Conservation (phyloP, 352 stramenopile genomes). For the Pythium periplocum region DNA sequence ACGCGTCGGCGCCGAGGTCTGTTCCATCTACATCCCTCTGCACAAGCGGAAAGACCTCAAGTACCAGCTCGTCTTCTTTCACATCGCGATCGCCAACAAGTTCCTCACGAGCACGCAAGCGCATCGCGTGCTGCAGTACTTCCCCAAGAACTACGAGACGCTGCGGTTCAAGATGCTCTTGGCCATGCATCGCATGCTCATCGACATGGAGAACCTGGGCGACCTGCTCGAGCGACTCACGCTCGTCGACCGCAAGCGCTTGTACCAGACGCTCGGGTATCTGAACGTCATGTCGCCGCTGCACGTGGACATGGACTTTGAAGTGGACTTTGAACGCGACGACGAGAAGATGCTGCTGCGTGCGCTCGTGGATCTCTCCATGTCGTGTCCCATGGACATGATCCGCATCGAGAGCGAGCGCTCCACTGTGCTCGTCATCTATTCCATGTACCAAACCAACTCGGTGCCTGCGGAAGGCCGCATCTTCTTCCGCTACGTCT, state of each 20-base stretch:
- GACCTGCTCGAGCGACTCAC: conserved; percentile 53
- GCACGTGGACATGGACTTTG: conserved; percentile 61
- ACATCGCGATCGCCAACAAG: conserved; percentile 45
- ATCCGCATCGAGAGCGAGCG: conserved; percentile 65
- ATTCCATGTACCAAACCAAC: conserved; percentile 78
- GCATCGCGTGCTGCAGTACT: conserved; percentile 62
- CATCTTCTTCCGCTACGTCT: conserved; percentile 65
- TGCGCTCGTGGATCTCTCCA: conserved; percentile 59
- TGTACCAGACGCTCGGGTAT: conserved; percentile 52
- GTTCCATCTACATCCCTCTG: conserved; percentile 63
- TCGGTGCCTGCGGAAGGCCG: conserved; percentile 36
- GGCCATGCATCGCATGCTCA: conserved; percentile 47
- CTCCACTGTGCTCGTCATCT: conserved; percentile 61
- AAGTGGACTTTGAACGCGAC: conserved; percentile 59
- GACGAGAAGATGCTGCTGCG: conserved; percentile 60
- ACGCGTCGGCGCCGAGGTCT: conserved; percentile 58
- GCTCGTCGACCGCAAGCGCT: conserved; percentile 25
- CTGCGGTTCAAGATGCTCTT: conserved; percentile 46
- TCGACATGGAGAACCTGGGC: conserved; percentile 61
- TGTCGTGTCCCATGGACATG: conserved; percentile 57
- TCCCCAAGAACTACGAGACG: conserved; percentile 62
- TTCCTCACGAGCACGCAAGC: conserved; percentile 40
- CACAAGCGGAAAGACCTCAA: conserved; percentile 66
- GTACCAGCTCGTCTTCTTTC: conserved; percentile 66
- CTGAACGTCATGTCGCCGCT: conserved; percentile 59